Percentiles rank a stretch among this genome's conserved stretches.
Evolutionary conservation across 2,329 filamentous ascomycete species (phyloP).

Genomic region (Aureobasidium sp.): DNA sequence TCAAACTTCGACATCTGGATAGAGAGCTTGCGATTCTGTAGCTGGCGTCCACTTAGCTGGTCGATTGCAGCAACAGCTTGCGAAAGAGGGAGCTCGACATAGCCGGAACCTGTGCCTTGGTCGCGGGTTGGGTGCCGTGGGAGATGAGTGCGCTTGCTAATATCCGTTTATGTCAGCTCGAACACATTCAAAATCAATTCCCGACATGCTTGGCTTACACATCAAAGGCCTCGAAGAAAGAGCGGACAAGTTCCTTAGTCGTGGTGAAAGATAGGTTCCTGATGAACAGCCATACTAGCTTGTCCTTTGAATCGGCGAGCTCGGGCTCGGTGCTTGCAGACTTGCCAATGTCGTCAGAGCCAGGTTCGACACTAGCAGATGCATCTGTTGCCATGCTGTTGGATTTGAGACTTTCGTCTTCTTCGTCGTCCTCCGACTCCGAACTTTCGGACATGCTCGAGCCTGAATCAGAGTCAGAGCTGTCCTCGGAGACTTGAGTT

Average conservation of each 20-base stretch:
- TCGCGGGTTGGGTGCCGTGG: background rate
- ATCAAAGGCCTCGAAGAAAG: background rate
- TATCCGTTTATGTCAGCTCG: background rate
- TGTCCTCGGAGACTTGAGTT: background rate
- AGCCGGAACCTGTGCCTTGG: background rate
- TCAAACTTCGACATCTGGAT: conserved; percentile 4
- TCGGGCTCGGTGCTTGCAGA: background rate
- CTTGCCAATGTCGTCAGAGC: background rate
- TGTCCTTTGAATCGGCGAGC: background rate
- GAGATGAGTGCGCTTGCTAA: background rate
- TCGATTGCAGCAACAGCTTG: conserved; percentile 11
- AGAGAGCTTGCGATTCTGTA: background rate
- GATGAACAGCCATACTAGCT: conserved; percentile 2
- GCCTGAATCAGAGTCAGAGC: background rate
- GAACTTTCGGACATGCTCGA: conserved; percentile 19
- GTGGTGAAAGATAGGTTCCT: background rate
- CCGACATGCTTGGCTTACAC: background rate
- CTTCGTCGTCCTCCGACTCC: conserved; percentile 10
- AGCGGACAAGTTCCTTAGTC: background rate
- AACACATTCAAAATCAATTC: background rate
- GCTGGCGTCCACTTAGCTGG: background rate
- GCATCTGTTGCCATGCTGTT: background rate
- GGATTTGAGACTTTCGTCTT: background rate
- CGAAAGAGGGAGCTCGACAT: conserved; percentile 2
- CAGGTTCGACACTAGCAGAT: background rate